Percentiles rank a stretch among this genome's conserved stretches.
These are phyloP conservation scores for Tilletiopsis washingtonensis DNA, from an alignment of 1,284 basidiomycete species.

Conservation along the genomic window DNA sequence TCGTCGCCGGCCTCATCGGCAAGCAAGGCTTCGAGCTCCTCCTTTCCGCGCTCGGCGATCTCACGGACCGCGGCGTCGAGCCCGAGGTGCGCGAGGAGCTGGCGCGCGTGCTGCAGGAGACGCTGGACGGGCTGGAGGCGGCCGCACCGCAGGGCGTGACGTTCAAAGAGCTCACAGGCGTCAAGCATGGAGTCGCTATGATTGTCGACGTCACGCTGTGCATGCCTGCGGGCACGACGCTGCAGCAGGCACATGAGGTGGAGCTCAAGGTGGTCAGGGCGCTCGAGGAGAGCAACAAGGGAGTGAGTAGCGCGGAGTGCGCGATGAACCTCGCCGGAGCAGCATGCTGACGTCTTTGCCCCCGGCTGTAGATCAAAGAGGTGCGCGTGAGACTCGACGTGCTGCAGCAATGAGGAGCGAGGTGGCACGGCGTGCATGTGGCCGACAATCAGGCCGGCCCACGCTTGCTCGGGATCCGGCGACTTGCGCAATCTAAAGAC, in stretches of 20 bases:
- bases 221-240: conserved; percentile 17
- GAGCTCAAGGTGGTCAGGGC: conserved; percentile 19
- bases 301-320: too few relatives aligned
- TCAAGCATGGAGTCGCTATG: conserved; percentile 34
- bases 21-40: conserved; percentile 71
- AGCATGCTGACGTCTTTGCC: too few relatives aligned
- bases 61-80: conserved; percentile 77
- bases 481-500: too few relatives aligned
- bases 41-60: conserved; percentile 66
- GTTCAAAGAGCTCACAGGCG: conserved; percentile 29
- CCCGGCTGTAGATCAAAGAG: too few relatives aligned
- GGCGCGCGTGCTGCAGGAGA: conserved; percentile 51
- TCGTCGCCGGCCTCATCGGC: conserved; percentile 83
- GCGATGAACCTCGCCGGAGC: too few relatives aligned
- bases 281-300: conserved; percentile 14
- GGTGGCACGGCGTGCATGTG: too few relatives aligned
- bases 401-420: too few relatives aligned
- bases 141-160: conserved; percentile 7
- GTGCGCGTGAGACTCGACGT: too few relatives aligned
- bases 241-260: conserved; percentile 19
- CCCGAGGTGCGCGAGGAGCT: conserved; percentile 56
- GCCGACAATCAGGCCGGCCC: too few relatives aligned
- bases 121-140: conserved; percentile 10
- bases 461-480: too few relatives aligned
- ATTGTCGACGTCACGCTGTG: conserved; percentile 37